Evolutionary conservation across 1,284 basidiomycete species (phyloP).

Genomic region (Tausonia pullulans): DNA sequence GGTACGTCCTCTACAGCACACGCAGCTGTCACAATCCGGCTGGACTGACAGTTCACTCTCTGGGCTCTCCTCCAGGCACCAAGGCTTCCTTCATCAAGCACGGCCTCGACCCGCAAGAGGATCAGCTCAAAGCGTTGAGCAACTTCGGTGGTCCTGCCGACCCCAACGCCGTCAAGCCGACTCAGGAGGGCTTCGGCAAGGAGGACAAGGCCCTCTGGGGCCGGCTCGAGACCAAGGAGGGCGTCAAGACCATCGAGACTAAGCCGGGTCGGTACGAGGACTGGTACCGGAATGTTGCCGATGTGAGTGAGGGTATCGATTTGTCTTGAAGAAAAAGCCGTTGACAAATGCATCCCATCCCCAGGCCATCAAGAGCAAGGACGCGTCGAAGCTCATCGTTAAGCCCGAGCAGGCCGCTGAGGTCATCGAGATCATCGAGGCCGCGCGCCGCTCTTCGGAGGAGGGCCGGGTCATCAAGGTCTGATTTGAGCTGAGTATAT

Average conservation of each 20-base stretch:
- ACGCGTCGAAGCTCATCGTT: conserved; percentile 40
- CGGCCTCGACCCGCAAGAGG: conserved; percentile 68
- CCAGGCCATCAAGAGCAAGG: conserved; percentile 24
- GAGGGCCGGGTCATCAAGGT: conserved; percentile 46
- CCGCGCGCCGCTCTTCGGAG: conserved; percentile 51
- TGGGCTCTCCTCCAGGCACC: conserved; percentile 34
- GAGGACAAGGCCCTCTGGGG: conserved; percentile 15
- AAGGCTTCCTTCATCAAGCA: conserved; percentile 62
- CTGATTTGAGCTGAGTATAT: background rate
- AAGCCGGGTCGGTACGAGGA: conserved; percentile 4
- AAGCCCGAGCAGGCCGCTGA: conserved; percentile 58
- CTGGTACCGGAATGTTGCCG: conserved; percentile 23
- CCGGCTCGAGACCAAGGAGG: conserved; percentile 16
- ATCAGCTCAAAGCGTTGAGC: conserved; percentile 30
- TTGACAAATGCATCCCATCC: background rate
- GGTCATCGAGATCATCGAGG: conserved; percentile 61
- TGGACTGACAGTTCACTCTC: too few relatives aligned
- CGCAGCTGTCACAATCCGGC: too few relatives aligned
- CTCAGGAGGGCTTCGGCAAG: conserved; percentile 37
- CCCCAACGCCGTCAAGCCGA: too few relatives aligned
- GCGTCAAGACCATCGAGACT: conserved; percentile 39
- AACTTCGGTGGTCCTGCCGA: background rate
- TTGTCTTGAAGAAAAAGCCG: too few relatives aligned
- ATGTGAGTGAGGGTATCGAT: conserved; percentile 2
- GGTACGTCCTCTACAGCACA: conserved; percentile 35